Percentiles rank a stretch among this genome's conserved stretches.
phyloP scores from a whole-genome alignment of 208 protist genomes.

The Leishmania tropica region DNA sequence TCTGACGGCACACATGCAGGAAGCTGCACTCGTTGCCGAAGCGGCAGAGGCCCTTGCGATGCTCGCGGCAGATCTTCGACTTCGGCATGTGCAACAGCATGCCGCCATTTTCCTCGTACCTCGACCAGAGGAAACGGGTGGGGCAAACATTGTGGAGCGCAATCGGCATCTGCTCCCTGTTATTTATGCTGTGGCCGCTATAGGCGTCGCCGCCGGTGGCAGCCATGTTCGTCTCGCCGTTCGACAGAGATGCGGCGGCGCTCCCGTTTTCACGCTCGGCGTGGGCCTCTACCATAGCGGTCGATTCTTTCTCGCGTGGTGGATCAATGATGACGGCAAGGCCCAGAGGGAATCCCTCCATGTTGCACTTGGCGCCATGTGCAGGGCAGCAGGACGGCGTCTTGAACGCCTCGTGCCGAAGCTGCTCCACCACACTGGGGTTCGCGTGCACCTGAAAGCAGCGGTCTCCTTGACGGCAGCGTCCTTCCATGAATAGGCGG shows the following conservation, averaged over 20 bases:
- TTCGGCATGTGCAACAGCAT: constrained; percentile 50
- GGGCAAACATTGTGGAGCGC: constrained; percentile 70
- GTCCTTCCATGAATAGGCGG: constrained; percentile 76
- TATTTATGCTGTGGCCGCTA: constrained; percentile 10
- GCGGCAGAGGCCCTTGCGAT: constrained; percentile 79
- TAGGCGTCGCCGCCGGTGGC: background rate
- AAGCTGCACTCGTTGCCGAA: constrained; percentile 90
- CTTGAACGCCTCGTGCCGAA: constrained; percentile 60
- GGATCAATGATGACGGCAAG: constrained; percentile 67
- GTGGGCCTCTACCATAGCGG: constrained; percentile 5
- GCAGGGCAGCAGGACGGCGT: constrained; percentile 75
- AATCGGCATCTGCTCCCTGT: constrained; percentile 30
- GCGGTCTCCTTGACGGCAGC: constrained; percentile 66
- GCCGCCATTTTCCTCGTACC: constrained; percentile 58
- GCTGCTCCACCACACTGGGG: constrained; percentile 50
- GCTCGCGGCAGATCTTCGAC: constrained; percentile 75
- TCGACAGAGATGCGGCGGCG: constrained; percentile 19
- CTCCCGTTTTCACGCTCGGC: constrained; percentile 20
- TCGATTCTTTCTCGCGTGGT: constrained; percentile 17
- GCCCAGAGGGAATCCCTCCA: constrained; percentile 67
- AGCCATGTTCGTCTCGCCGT: constrained; percentile 19
- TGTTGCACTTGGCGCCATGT: constrained; percentile 77
- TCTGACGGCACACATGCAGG: constrained; percentile 79
- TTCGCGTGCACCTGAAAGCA: constrained; percentile 89
- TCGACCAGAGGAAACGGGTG: constrained; percentile 69